Evolutionary conservation across 140 eudicot species (phyloP).

Genomic region (Oenanthe javanica): DNA sequence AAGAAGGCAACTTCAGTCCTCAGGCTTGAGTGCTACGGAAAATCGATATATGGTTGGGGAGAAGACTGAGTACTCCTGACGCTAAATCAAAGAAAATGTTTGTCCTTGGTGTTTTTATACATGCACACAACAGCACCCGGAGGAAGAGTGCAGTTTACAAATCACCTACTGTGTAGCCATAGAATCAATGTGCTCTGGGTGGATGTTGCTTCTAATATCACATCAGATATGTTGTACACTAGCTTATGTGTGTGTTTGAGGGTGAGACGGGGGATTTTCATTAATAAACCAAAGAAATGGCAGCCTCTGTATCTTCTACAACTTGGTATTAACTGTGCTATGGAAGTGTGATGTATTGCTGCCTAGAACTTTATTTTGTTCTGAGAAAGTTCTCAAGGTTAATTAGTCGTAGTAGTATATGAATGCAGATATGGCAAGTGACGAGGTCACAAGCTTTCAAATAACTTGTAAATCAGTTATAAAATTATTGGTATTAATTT

Average conservation of each 20-base stretch:
- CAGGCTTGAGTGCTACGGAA: conserved; percentile 37
- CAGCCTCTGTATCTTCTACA: not conserved
- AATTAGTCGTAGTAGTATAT: not conserved
- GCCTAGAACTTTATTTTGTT: not conserved
- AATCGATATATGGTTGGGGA: conserved; percentile 52
- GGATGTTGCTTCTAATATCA: not conserved
- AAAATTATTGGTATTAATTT: too few species aligned
- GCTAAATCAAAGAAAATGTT: not conserved
- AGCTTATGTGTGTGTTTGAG: not conserved
- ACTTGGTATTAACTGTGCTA: not conserved
- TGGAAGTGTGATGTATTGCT: not conserved
- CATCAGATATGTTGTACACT: not conserved
- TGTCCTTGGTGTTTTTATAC: not conserved
- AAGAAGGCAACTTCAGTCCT: conserved; percentile 66
- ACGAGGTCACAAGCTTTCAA: not conserved
- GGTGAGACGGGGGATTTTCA: too few species aligned
- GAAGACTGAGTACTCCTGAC: conserved; percentile 7
- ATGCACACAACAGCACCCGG: not conserved
- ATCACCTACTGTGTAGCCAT: not conserved
- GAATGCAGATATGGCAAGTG: not conserved
- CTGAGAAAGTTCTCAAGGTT: not conserved
- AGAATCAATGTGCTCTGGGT: not conserved
- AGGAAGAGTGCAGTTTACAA: not conserved
- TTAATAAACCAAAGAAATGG: not conserved
- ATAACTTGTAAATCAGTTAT: too few species aligned